Base-by-base conservation (phyloP, 148 eudicot species). In the Amaranthus cruentus region DNA sequence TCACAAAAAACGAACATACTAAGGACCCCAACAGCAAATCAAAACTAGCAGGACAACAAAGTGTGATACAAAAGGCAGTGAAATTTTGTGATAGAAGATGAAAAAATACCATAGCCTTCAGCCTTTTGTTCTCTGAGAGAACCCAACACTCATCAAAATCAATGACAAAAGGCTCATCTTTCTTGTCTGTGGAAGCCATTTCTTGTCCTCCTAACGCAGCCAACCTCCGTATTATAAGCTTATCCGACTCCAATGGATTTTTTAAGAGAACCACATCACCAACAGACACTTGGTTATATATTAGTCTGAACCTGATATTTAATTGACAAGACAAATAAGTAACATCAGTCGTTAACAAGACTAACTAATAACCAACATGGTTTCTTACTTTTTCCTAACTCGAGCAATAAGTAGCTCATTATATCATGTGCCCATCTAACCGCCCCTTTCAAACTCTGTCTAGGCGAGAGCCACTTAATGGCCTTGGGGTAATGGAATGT, bases 211-310 rank as follows among this genome's bases (percentile, higher is more conserved):
- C 78, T 52, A 75, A 71, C 18, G 82, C 82, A 64, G 58, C 82
- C 57, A 79, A 76, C 75, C 82, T 79, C 51, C 82, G 69, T 44
- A 79, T 75, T 18, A 79, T 52, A 69, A n/a, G 54, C 68, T 11
- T 75, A 6, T 56, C 28, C 9, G 78, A 51, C 57, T 70, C 75
- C 55, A 69, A 46, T 9, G 82, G 82, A 53, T 66, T 56, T 57
- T 64, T 79, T 10, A 75, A 55, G 59, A 75, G 69, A 68, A 75
- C 71, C 21, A 79, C 78, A 57, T 79, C 82, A 55, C 82, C 82
- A 70, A 79, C 78, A 72, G 8, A 69, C 18, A 79, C 62, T 52
- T 54, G 71, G 47, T 47, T 61, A 18, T 8, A 51, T 42, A n/a
- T 4, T 42, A 43, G 47, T 42, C 59, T 66, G 71, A 43, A 15